Base-by-base conservation (phyloP, 139 green algal species). In the Chlorella sp. region DNA sequence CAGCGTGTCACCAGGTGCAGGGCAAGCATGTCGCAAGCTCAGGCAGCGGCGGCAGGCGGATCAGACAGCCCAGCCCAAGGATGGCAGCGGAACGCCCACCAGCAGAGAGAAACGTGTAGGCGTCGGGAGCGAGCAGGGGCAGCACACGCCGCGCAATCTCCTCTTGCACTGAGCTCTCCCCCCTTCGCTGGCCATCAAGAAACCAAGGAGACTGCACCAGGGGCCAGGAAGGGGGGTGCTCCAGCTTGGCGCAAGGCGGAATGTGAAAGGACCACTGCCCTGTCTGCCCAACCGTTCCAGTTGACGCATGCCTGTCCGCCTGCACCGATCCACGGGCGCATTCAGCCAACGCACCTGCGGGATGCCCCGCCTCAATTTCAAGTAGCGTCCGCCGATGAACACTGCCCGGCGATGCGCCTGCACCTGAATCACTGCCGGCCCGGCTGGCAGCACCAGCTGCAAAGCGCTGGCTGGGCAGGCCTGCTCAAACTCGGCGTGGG, bases 141-240 rank as follows among this genome's bases (percentile, higher is more conserved):
- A 85, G 56, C 48, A 91, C 48, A 1, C 51, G 59, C 6, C 61
- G 41, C 21, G 66, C 82, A 2, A 91, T 77, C 14, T 72, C 69
- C 71, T 91, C 86, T 66, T 86, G 69, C 69, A 87, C 76, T 48
- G 71, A 85, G 9, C 60, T 80, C 48, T 48, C 55, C 17, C 77
- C 87, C 67, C 73, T 58, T 29, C 82, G 70, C 62, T 73, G 21
- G 17, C 79, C 79, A 48, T 84, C 80, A 3, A 88, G 74, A 25
- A 88, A 40, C 77, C 79, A 93, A 8, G 84, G 87, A 14, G 85
- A 86, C 72, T 93, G n/a, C n/a, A n/a, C n/a, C n/a, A n/a, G n/a
- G n/a, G n/a, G n/a, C n/a, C n/a, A n/a, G n/a, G n/a, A n/a, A n/a
- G n/a, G n/a, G n/a, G n/a, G n/a, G n/a, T n/a, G n/a, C n/a, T n/a